Evolutionary conservation across 2,329 filamentous ascomycete genomes (phyloP).

Genomic region (Raffaelea arxii): DNA sequence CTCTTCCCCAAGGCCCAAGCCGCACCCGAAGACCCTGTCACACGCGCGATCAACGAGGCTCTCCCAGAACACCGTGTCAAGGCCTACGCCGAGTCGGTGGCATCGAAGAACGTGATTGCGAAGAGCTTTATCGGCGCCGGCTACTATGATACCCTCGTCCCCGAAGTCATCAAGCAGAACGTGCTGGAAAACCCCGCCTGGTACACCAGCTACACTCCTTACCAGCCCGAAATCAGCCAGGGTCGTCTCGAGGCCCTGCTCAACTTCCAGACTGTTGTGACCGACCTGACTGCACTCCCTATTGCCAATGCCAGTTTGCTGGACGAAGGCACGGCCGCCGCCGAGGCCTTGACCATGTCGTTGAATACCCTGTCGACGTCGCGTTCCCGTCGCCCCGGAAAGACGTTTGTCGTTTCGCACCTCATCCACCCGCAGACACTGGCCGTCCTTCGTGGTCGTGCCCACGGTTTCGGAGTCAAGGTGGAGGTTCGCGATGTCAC

Average conservation of each 20-base stretch:
- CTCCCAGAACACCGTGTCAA: constrained; percentile 52
- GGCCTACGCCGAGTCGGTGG: constrained; percentile 24
- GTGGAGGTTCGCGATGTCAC: constrained; percentile 66
- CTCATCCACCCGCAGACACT: constrained; percentile 79
- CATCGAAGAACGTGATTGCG: constrained; percentile 27
- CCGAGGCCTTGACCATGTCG: constrained; percentile 92
- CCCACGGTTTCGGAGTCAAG: constrained; percentile 82
- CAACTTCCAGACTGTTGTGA: constrained; percentile 92
- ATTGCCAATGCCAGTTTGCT: constrained; percentile 87
- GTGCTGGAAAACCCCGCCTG: constrained; percentile 87
- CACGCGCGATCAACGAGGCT: constrained; percentile 25
- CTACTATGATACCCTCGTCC: constrained; percentile 80
- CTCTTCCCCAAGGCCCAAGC: constrained; percentile 44
- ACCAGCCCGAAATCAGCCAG: constrained; percentile 96
- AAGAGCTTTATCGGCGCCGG: constrained; percentile 76
- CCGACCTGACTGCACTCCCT: constrained; percentile 75
- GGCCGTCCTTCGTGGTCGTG: constrained; percentile 72
- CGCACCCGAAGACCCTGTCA: constrained; percentile 26
- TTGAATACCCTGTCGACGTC: constrained; percentile 63
- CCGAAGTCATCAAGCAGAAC: constrained; percentile 86
- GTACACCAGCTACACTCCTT: constrained; percentile 98
- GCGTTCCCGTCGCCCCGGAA: constrained; percentile 63
- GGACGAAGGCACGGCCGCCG: constrained; percentile 85
- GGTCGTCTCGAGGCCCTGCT: constrained; percentile 83
- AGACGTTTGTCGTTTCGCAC: constrained; percentile 76